Base-by-base conservation (phyloP, 306 rosid species). In the Ormosia semicastrata region DNA sequence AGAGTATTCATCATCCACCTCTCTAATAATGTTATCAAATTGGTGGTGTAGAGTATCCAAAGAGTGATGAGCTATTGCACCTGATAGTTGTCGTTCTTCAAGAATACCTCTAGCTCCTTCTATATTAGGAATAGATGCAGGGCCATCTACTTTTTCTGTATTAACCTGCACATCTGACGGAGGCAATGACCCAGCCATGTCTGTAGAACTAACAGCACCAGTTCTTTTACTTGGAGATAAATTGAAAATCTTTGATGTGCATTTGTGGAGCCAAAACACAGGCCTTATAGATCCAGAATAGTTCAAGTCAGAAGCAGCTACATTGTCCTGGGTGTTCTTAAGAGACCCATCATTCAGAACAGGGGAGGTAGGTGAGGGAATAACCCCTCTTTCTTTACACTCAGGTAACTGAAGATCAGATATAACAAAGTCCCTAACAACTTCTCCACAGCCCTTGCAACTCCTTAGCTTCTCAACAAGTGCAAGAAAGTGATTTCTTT, bases 391-490 rank as follows among this genome's bases (percentile, higher is more conserved):
- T 32, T 85, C 84, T 53, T 90, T 86, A 78, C 49, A 74, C 63
- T 82, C 90, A n/a, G 90, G 93, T 52, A 93, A 62, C 57, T 87
- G 90, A 75, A 92, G 81, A 71, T 88, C 96, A 73, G 93, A 91
- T 40, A 92, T 66, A 36, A 81, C 88, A 62, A 91, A 84, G 73
- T 89, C 94, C 86, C 87, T 73, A 41, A 84, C 86, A 76, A 83
- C 63, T 71, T 92, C 96, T 59, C 82, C 97, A 79, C 98, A 94
- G 62, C 74, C 89, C 76, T 81, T 79, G 84, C 99, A 95, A 78
- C 77, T 84, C 91, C 84, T 92, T 40, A 87, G 76, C 90, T 89
- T 92, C 89, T 95, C 98, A 83, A 90, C 92, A 89, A 91, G 76
- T 69, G 80, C 84, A 69, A 95, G 90, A 78, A 92, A 90, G 68